Evolutionary conservation across 495 filamentous ascomycete genomes (phyloP), one percentile per base, ranked within the genome.

Genomic region (Neurospora terricola): DNA sequence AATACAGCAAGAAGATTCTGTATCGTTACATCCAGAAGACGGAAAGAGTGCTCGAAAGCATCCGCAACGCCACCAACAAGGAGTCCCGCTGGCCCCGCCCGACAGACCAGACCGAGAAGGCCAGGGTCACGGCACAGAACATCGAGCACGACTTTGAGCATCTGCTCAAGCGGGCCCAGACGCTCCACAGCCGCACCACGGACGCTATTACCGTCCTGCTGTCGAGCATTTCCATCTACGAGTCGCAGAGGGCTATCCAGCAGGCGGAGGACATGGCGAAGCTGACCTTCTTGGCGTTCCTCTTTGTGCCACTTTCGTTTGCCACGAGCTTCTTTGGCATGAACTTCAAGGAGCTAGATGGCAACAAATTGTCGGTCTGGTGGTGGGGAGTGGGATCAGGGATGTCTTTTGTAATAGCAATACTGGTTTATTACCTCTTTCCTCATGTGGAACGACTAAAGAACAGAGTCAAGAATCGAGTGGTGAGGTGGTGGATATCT

Each of bases 311-410:
- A 4, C 48, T 81, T 5, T 78, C 78, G 1, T 78, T 81, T 69
- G 75, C 78, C 40, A 69, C 78, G 0, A 75, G 76, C 18, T 72
- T 81, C 37, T 83, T 82, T 27, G 80, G 83, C 16, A 84, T 85
- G 83, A 83, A 85, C 71, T 78, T 85, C 9, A 54, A 54, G 10
- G 45, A 54, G 45, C 21, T 54, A 2, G 9, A 54, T 12, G 45
- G 10, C 3, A 12, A 54, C 3, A 23, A 10, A 23, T 12, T 54
- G 10, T 54, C 45, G 9, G 3, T 54, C 8, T 54, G 45, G 45
- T 54, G n/a, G 45, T 54, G 45, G 45, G 45, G 9, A 21, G n/a
- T 54, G 10, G 45, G 8, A 54, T 23, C 45, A 7, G 43, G 6
- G 18, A 45, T 45, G 0, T 45, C 18, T 45, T n/a, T 45, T n/a